Conservation (phyloP, 192 early-diverging fungal genomes). For the Coemansia biformis region DNA sequence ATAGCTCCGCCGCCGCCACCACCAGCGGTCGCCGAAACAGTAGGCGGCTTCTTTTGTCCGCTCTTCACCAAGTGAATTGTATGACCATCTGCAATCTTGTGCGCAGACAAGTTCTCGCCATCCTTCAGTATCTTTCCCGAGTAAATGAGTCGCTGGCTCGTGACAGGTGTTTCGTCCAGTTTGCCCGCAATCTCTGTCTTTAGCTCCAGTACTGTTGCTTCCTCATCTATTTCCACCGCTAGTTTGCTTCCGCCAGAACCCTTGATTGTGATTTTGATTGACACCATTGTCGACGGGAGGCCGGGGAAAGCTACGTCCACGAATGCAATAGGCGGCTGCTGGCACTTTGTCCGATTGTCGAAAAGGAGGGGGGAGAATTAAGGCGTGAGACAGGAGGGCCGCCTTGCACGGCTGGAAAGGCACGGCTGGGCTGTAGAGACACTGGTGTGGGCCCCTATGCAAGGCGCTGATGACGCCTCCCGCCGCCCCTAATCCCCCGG, state of each 20-base stretch:
- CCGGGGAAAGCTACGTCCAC: no score
- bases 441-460: no score
- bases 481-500: no score
- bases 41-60: slow-evolving; percentile 46
- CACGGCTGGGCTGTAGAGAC: no score
- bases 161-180: slow-evolving; percentile 58
- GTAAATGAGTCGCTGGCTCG: slow-evolving; percentile 83
- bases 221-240: slow-evolving; percentile 26
- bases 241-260: slow-evolving; percentile 19
- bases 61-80: slow-evolving; percentile 91
- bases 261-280: slow-evolving; percentile 26
- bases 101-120: slow-evolving; percentile 63
- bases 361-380: no score
- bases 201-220: slow-evolving; percentile 64
- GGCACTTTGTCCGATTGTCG: no score
- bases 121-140: slow-evolving; percentile 94
- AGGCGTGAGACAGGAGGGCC: no score
- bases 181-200: slow-evolving; percentile 69
- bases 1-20: slow-evolving; percentile 25
- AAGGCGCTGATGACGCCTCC: no score
- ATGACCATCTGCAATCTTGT: slow-evolving; percentile 81
- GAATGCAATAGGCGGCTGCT: no score
- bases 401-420: no score
- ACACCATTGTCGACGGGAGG: no score
- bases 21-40: slow-evolving; percentile 4